These are phyloP conservation scores for Colletotrichum scovillei DNA, from an alignment of 2,329 filamentous ascomycete genomes.

Conservation along the genomic window DNA sequence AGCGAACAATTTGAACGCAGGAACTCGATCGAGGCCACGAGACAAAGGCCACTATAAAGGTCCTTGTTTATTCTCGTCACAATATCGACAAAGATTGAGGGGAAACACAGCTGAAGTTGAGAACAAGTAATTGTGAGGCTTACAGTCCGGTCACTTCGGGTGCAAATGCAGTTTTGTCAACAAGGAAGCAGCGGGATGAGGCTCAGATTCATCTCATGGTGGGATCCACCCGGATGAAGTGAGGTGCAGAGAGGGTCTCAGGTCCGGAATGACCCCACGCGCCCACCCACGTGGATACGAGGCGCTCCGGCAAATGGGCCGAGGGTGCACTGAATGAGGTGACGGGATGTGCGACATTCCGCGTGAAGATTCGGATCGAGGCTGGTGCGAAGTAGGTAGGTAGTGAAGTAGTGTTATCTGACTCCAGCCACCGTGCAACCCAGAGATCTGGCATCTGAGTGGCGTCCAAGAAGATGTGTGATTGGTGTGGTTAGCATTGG, in stretches of 20 bases:
- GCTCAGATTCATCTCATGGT: not conserved
- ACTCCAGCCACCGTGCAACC: not conserved
- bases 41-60: not conserved
- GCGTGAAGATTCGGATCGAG: not conserved
- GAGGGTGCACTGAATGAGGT: not conserved
- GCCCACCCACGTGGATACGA: conserved; percentile 20
- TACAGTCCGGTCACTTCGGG: not conserved
- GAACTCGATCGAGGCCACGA: not conserved
- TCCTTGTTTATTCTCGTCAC: not conserved
- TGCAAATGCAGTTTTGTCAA: not conserved
- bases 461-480: not conserved
- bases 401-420: not conserved
- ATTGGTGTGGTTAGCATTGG: not conserved
- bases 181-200: not conserved
- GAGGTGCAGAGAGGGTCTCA: conserved; percentile 16
- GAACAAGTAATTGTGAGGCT: not conserved
- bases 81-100: not conserved
- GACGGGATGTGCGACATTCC: conserved; percentile 17
- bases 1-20: not conserved
- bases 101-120: not conserved
- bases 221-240: conserved; percentile 25
- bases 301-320: conserved; percentile 10
- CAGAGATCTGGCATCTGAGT: conserved; percentile 3
- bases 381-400: not conserved
- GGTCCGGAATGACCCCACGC: conserved; percentile 11